Conservation (phyloP, 2,329 filamentous ascomycete species). For the Aspergillus thermomutatus region DNA sequence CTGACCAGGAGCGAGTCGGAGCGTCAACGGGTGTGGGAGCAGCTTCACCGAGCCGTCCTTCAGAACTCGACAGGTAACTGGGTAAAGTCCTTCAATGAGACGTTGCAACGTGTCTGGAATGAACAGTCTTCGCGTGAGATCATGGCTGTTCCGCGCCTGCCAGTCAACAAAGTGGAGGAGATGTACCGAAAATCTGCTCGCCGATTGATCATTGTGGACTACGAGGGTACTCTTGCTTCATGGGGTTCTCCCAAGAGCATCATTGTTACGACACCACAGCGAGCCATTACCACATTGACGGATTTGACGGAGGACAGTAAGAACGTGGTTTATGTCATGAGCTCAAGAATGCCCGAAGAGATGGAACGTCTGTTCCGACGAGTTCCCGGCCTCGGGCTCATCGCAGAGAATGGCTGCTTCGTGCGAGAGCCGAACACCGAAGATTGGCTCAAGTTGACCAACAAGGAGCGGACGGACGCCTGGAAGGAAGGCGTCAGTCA, state of each 20-base stretch:
- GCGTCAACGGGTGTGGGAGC: conserved; percentile 69
- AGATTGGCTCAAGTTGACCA: conserved; percentile 74
- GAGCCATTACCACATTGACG: conserved; percentile 76
- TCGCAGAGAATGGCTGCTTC: conserved; percentile 94
- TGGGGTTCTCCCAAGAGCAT: conserved; percentile 83
- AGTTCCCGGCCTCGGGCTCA: conserved; percentile 79
- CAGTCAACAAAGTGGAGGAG: conserved; percentile 60
- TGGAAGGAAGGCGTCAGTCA: conserved; percentile 84
- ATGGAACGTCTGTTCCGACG: conserved; percentile 81
- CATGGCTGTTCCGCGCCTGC: conserved; percentile 80
- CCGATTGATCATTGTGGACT: conserved; percentile 85
- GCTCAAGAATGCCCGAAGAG: conserved; percentile 79
- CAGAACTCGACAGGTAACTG: conserved; percentile 82
- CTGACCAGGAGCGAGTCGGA: conserved; percentile 76
- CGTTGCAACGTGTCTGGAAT: conserved; percentile 72
- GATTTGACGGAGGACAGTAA: conserved; percentile 75
- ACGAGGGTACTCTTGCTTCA: conserved; percentile 86
- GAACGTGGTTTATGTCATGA: conserved; percentile 94
- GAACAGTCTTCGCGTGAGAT: conserved; percentile 83
- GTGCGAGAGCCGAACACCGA: conserved; percentile 66
- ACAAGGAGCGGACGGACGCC: conserved; percentile 63
- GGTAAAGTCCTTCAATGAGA: conserved; percentile 71
- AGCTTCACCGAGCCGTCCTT: conserved; percentile 69
- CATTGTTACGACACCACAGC: conserved; percentile 80
- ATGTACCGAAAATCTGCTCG: conserved; percentile 65